These are phyloP conservation scores for Cephaloascus albidus DNA, from an alignment of 805 yeast genomes.

Conservation along the genomic window DNA sequence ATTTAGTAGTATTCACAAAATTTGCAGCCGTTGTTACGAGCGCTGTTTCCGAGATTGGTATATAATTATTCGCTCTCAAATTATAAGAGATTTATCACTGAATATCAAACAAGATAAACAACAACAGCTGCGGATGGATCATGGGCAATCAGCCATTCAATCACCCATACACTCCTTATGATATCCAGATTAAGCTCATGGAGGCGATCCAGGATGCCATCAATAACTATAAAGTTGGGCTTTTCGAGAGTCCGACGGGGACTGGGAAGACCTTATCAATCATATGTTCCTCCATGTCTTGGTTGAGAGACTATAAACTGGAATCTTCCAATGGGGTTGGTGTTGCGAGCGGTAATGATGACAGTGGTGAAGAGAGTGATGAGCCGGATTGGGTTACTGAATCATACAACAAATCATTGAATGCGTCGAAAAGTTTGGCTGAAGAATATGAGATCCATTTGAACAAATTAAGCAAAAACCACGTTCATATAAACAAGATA, in stretches of 20 bases:
- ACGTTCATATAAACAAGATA: constrained; percentile 13
- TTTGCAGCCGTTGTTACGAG: no score
- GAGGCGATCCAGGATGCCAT: constrained; percentile 58
- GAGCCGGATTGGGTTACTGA: constrained; percentile 67
- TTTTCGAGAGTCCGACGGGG: constrained; percentile 92
- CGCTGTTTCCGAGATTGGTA: no score
- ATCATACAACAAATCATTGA: constrained; percentile 12
- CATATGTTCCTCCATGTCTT: constrained; percentile 76
- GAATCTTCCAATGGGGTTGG: not conserved
- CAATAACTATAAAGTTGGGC: constrained; percentile 54
- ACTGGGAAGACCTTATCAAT: constrained; percentile 87
- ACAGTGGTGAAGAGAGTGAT: constrained; percentile 13
- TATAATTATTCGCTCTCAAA: no score
- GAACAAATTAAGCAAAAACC: constrained; percentile 13
- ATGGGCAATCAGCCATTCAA: constrained; percentile 22
- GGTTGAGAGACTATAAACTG: constrained; percentile 54
- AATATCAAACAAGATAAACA: no score
- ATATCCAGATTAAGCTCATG: constrained; percentile 74
- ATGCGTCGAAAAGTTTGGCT: constrained; percentile 11
- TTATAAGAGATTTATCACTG: no score
- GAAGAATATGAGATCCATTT: constrained; percentile 31
- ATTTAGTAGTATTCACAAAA: no score
- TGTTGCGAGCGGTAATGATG: not conserved
- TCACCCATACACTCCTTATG: constrained; percentile 81
- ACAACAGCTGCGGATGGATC: no score